Evolutionary conservation across 345 rosid genomes (phyloP).

Genomic region (Barbarea vulgaris): DNA sequence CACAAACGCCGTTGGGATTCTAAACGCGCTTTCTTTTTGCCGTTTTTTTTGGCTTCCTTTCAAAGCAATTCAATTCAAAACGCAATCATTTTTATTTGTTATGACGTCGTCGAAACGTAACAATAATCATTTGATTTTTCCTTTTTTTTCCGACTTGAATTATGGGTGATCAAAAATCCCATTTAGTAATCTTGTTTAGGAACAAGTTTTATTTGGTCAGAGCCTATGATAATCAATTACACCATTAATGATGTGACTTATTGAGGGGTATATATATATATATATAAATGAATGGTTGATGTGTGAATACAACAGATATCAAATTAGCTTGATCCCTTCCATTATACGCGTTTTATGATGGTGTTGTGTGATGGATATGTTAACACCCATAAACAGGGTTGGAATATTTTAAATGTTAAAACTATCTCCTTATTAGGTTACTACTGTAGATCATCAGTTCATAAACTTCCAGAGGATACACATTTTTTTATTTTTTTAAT

Average conservation of each 20-base stretch:
- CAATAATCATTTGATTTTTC: not conserved
- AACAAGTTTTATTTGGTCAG: not conserved
- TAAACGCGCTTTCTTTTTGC: conserved; percentile 29
- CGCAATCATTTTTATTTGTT: conserved; percentile 23
- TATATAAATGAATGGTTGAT: not conserved
- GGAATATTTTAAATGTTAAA: not conserved
- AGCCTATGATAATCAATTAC: not conserved
- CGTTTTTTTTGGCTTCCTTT: conserved; percentile 27
- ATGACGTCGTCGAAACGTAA: conserved; percentile 31
- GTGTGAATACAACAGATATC: not conserved
- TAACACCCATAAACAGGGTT: not conserved
- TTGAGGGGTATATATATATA: not conserved
- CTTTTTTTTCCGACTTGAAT: not conserved
- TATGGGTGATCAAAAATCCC: not conserved
- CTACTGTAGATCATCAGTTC: not conserved
- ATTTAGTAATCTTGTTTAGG: not conserved
- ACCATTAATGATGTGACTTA: conserved; percentile 14
- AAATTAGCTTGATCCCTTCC: not conserved
- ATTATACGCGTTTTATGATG: not conserved
- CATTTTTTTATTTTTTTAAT: too few relatives aligned
- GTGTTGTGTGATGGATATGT: not conserved
- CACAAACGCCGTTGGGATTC: conserved; percentile 28
- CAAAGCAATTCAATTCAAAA: conserved; percentile 21
- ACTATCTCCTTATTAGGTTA: not conserved
- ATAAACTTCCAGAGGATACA: not conserved